Conservation (phyloP, 2,329 filamentous ascomycete genomes). For the Cladosporium sp. region DNA sequence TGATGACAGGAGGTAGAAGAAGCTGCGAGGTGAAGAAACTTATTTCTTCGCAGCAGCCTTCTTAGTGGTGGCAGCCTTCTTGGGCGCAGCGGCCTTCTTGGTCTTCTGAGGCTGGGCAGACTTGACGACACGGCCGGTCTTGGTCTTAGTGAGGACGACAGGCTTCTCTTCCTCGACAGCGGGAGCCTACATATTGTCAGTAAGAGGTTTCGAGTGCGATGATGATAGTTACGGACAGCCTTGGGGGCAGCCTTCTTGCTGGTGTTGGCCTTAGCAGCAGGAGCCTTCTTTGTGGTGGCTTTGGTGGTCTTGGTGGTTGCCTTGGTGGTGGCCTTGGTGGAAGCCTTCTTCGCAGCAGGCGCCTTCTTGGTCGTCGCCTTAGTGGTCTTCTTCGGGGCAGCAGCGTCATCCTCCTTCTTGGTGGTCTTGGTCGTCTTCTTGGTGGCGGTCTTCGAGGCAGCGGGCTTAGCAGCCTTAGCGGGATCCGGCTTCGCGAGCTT, state of each 20-base stretch:
- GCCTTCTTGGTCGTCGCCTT: slow-evolving; percentile 41
- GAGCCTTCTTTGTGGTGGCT: slow-evolving; percentile 21
- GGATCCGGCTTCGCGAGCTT: slow-evolving; percentile 59
- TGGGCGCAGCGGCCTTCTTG: slow-evolving; percentile 11
- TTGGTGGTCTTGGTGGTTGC: slow-evolving; percentile 21
- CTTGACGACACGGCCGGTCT: slow-evolving; percentile 80
- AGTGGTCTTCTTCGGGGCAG: slow-evolving; percentile 47
- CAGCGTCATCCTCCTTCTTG: slow-evolving; percentile 21
- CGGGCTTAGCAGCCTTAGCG: slow-evolving; percentile 31
- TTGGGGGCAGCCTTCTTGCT: slow-evolving; percentile 43
- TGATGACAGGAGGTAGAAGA: slow-evolving; percentile 1
- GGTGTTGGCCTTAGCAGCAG: slow-evolving; percentile 38
- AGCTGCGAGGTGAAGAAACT: neutral
- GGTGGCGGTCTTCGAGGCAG: slow-evolving; percentile 21
- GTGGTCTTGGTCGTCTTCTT: slow-evolving; percentile 34
- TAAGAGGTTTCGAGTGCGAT: neutral
- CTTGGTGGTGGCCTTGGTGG: slow-evolving; percentile 40
- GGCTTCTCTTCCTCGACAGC: slow-evolving; percentile 61
- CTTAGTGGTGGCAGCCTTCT: slow-evolving; percentile 13
- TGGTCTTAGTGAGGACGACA: slow-evolving; percentile 70
- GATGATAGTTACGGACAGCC: slow-evolving; percentile 23
- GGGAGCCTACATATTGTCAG: slow-evolving; percentile 45
- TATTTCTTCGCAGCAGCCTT: slow-evolving; percentile 14
- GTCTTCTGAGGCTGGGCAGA: slow-evolving; percentile 43
- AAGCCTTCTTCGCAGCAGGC: slow-evolving; percentile 38